A percentile compares a stretch with the other conserved stretches of the same genome.
phyloP scores from a whole-genome alignment of 495 filamentous ascomycete genomes.

The Darksidea phi region DNA sequence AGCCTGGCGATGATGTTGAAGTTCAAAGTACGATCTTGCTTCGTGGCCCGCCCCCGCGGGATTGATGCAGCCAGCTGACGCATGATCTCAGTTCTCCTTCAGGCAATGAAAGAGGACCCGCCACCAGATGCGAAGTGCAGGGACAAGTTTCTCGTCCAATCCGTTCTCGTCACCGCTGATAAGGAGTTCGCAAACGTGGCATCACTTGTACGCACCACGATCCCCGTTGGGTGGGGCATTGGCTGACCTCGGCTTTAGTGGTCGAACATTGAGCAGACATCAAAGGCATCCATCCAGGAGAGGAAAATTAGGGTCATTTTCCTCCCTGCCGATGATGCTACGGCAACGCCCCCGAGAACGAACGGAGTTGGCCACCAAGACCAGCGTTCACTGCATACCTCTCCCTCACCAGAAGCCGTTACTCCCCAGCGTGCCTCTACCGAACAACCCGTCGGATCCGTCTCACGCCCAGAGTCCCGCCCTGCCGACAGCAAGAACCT shows the following conservation, averaged over 20 bases:
- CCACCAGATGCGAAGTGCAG: conserved; percentile 81
- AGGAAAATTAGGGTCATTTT: conserved; percentile 95
- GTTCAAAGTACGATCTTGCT: conserved; percentile 71
- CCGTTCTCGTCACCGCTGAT: conserved; percentile 77
- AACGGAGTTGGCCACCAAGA: conserved; percentile 51
- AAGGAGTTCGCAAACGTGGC: conserved; percentile 77
- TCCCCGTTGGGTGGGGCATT: background rate
- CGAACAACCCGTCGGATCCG: conserved; percentile 32
- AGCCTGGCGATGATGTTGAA: conserved; percentile 81
- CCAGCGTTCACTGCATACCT: conserved; percentile 32
- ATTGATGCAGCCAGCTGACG: conserved; percentile 33
- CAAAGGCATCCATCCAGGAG: conserved; percentile 77
- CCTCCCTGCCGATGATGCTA: conserved; percentile 58
- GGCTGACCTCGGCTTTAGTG: conserved; percentile 56
- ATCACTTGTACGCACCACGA: conserved; percentile 63
- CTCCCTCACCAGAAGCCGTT: conserved; percentile 39
- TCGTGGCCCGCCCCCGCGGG: conserved; percentile 18
- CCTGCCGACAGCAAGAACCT: conserved; percentile 37
- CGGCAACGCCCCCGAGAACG: conserved; percentile 45
- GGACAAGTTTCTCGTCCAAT: conserved; percentile 98
- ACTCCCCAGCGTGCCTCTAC: conserved; percentile 39
- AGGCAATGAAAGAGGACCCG: conserved; percentile 96
- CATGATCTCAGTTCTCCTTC: conserved; percentile 70
- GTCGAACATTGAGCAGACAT: conserved; percentile 71
- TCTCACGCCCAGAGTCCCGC: conserved; percentile 37